phyloP scores from a whole-genome alignment of 2,329 filamentous ascomycete genomes.

The Cytospora mali region DNA sequence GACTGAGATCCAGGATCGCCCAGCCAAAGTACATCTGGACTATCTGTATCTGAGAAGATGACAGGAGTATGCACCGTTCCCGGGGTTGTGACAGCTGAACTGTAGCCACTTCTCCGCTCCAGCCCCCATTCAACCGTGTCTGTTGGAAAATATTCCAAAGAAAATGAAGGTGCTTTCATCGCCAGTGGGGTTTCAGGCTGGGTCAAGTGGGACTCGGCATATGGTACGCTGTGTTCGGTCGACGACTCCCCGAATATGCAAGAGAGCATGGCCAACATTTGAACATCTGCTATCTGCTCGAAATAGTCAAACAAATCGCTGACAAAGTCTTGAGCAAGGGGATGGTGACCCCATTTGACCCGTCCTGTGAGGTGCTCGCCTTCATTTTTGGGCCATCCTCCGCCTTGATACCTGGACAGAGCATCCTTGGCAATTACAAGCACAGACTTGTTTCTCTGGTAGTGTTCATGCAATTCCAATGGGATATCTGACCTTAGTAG shows the following conservation, averaged over 20 bases:
- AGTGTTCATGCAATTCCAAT: constrained; percentile 62
- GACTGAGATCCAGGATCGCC: constrained; percentile 59
- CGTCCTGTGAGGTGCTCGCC: constrained; percentile 51
- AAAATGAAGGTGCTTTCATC: constrained; percentile 68
- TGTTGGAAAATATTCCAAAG: constrained; percentile 66
- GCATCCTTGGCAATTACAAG: constrained; percentile 70
- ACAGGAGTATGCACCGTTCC: constrained; percentile 59
- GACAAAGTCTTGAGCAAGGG: constrained; percentile 64
- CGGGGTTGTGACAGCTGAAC: constrained; percentile 60
- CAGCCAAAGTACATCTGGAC: constrained; percentile 56
- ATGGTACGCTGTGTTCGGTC: constrained; percentile 57
- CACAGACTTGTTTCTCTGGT: constrained; percentile 60
- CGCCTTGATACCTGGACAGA: constrained; percentile 46
- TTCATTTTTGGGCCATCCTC: constrained; percentile 23
- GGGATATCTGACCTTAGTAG: constrained; percentile 78
- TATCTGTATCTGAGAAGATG: constrained; percentile 56
- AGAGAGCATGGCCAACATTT: constrained; percentile 73
- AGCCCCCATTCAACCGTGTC: constrained; percentile 57
- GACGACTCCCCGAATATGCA: constrained; percentile 68
- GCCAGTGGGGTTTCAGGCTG: constrained; percentile 65
- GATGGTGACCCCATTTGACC: constrained; percentile 70
- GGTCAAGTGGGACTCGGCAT: constrained; percentile 58
- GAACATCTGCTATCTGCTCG: constrained; percentile 63
- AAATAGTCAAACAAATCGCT: constrained; percentile 65
- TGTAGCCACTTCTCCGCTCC: constrained; percentile 54